phyloP scores from a whole-genome alignment of 495 filamentous ascomycete species.

The Podospora pseudopauciseta region DNA sequence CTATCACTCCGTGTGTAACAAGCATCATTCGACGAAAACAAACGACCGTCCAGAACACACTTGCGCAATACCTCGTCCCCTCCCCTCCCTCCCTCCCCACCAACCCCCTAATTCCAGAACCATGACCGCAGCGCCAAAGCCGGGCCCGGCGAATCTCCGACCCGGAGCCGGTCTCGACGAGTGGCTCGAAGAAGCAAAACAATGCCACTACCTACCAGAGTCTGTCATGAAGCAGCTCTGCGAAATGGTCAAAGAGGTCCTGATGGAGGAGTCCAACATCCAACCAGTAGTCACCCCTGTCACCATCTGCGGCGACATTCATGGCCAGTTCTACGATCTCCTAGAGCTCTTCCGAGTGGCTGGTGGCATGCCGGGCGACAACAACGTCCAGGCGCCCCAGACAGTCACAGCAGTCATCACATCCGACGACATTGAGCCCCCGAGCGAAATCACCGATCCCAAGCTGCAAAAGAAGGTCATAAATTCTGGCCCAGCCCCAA shows the following conservation, averaged over 20 bases:
- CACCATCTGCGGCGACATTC: conserved; percentile 96
- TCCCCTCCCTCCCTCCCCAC: background rate
- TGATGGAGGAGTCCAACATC: conserved; percentile 99
- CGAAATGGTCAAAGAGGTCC: conserved; percentile 95
- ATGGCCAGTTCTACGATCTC: conserved; percentile 98
- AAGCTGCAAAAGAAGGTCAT: conserved; percentile 77
- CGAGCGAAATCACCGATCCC: conserved; percentile 77
- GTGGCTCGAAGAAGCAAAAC: conserved; percentile 92
- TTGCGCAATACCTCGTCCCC: background rate
- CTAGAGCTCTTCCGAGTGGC: conserved; percentile 95
- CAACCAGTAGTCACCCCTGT: conserved; percentile 96
- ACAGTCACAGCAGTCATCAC: conserved; percentile 66
- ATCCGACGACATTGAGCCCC: conserved; percentile 82
- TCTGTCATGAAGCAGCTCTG: conserved; percentile 96
- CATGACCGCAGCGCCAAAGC: conserved; percentile 59
- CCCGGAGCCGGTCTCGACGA: conserved; percentile 85
- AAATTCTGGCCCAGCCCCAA: conserved; percentile 39
- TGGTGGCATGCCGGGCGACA: conserved; percentile 87
- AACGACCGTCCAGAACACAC: background rate
- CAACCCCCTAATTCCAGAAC: conserved; percentile 3
- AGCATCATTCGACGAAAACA: background rate
- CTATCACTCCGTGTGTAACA: background rate
- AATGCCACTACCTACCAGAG: conserved; percentile 95
- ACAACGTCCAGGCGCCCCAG: conserved; percentile 59
- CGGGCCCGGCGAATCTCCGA: conserved; percentile 80